Conservation (phyloP, 768 basidiomycete species). For the Xerocomus potaroensis region DNA sequence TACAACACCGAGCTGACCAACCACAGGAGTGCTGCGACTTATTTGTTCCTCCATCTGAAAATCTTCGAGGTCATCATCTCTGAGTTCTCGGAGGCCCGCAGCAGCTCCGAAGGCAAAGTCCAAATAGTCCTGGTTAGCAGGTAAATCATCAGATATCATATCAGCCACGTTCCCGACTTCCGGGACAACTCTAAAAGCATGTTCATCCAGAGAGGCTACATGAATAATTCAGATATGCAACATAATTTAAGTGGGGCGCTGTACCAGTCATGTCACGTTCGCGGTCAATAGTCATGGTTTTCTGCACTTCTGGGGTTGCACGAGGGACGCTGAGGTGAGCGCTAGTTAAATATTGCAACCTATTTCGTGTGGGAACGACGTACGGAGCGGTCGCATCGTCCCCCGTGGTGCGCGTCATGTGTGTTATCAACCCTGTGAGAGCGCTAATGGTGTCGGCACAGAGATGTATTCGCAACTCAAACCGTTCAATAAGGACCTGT, state of each 20-base stretch:
- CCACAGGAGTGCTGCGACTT: constrained; percentile 11
- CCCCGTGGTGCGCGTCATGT: constrained; percentile 44
- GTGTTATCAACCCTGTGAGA: constrained; percentile 51
- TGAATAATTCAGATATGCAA: constrained; percentile 2
- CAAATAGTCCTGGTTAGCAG: constrained; percentile 83
- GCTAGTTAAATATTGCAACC: not conserved
- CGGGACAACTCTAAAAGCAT: constrained; percentile 72
- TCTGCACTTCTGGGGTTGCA: constrained; percentile 2
- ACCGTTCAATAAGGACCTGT: constrained; percentile 54
- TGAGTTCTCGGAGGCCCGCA: constrained; percentile 67
- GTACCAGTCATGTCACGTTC: constrained; percentile 28
- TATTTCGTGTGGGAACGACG: not conserved
- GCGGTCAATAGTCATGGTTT: constrained; percentile 3
- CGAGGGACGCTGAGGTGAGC: constrained; percentile 9
- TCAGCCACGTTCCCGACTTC: constrained; percentile 79
- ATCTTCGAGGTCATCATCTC: constrained; percentile 70
- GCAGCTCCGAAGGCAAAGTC: constrained; percentile 78
- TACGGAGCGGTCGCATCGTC: constrained; percentile 27
- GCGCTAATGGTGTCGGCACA: constrained; percentile 74
- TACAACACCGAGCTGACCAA: constrained; percentile 39
- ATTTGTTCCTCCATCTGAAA: constrained; percentile 40
- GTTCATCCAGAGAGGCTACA: constrained; percentile 72
- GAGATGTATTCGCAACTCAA: constrained; percentile 57
- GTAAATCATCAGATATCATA: constrained; percentile 89
- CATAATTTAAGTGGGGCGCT: not conserved